A percentile compares a stretch with the other conserved stretches of the same genome.
phyloP scores from a whole-genome alignment of 257 asterid genomes.

The Nicotiana paniculata region DNA sequence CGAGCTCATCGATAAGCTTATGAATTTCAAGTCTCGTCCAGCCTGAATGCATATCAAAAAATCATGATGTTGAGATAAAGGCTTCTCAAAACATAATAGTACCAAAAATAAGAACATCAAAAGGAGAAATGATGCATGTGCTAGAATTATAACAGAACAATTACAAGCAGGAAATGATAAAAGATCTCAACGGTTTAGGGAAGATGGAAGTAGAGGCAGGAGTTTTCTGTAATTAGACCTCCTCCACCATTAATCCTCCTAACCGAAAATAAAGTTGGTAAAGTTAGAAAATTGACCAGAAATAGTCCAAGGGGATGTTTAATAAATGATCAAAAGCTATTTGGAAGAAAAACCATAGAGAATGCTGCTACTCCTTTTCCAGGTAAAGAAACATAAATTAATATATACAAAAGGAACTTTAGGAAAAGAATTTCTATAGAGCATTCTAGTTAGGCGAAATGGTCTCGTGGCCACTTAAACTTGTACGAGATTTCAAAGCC shows the following conservation, averaged over 20 bases:
- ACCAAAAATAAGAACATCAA: background rate
- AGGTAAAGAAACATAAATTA: background rate
- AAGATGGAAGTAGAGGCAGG: background rate
- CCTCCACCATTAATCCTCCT: background rate
- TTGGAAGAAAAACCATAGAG: background rate
- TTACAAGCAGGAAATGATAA: background rate
- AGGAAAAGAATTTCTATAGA: background rate
- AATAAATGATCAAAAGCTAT: background rate
- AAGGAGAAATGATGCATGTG: background rate
- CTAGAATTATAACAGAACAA: background rate
- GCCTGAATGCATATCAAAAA: slow-evolving; percentile 40
- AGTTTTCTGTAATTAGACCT: background rate
- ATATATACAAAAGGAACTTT: background rate
- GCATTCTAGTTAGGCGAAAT: background rate
- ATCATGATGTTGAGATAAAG: background rate
- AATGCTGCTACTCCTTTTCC: background rate
- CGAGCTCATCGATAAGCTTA: slow-evolving; percentile 74
- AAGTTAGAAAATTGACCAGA: background rate
- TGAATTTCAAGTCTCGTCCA: slow-evolving; percentile 88
- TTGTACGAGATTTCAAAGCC: no score
- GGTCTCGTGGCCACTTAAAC: no score
- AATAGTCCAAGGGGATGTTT: background rate
- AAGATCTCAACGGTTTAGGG: background rate
- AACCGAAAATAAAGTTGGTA: background rate
- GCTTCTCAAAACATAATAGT: background rate